Evolutionary conservation across 2,329 filamentous ascomycete species (phyloP).

Genomic region (Aspergillus brunneoviolaceus): DNA sequence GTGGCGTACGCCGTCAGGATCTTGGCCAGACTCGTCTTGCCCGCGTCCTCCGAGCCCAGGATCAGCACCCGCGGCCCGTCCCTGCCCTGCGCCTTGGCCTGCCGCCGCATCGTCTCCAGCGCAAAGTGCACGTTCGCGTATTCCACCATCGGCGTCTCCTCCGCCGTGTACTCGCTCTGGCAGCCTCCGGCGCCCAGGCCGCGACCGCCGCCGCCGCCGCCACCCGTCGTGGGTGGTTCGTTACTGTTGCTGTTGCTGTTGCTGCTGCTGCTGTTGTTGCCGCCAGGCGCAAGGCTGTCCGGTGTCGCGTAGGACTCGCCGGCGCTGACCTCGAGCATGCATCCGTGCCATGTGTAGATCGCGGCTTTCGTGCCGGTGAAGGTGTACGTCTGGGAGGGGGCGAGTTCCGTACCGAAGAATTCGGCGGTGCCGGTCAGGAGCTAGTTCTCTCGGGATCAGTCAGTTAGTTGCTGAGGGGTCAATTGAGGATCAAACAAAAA

Average conservation of each 20-base stretch:
- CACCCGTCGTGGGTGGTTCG: constrained; percentile 13
- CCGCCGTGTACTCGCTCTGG: constrained; percentile 66
- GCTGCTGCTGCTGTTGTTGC: constrained; percentile 18
- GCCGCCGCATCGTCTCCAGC: constrained; percentile 69
- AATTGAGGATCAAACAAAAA: not conserved
- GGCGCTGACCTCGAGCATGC: constrained; percentile 74
- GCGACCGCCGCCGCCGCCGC: constrained; percentile 11
- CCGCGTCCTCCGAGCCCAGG: constrained; percentile 72
- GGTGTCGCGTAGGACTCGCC: constrained; percentile 48
- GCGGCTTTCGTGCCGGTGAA: constrained; percentile 82
- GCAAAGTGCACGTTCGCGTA: constrained; percentile 87
- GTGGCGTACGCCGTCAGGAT: constrained; percentile 78
- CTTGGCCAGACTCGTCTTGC: constrained; percentile 80
- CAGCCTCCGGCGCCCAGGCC: constrained; percentile 58
- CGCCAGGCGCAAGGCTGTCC: constrained; percentile 30
- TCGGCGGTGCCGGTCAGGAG: constrained; percentile 82
- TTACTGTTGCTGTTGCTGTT: constrained; percentile 21
- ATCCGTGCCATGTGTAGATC: constrained; percentile 90
- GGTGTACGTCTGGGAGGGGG: constrained; percentile 72
- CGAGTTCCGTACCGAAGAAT: constrained; percentile 92
- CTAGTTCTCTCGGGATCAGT: constrained; percentile 38
- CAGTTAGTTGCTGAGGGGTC: not conserved
- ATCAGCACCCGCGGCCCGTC: constrained; percentile 81
- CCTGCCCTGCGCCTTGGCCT: constrained; percentile 51
- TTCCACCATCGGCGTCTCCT: constrained; percentile 77